Evolutionary conservation across 2,329 filamentous ascomycete genomes (phyloP), one percentile per base, ranked within the genome.

Genomic region (Fusarium annulatum): DNA sequence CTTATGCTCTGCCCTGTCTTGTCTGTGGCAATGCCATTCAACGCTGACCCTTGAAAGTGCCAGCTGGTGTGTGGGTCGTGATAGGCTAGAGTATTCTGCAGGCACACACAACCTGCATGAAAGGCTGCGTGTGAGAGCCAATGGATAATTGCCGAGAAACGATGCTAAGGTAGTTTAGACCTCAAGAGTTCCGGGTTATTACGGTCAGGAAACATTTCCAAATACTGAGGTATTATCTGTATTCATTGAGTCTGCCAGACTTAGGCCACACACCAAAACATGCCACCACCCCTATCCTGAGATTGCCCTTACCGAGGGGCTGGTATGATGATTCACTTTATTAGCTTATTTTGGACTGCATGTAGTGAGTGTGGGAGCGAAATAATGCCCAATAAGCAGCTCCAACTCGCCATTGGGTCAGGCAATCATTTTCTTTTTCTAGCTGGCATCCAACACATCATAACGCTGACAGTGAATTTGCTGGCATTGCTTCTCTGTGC

Each of bases 311-410:
- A 71, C 71, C 71, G 61, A 71, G 45, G 30, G 53, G 56, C 41
- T 58, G 71, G 70, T 55, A 73, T 67, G 53, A 41, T 69, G 51
- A 67, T 56, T 73, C 70, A 71, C 62, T 60, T 71, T 57, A 57
- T 71, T 57, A 57, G 38, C 38, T 73, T 55, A 41, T n/a, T 41
- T 30, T 70, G 64, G 66, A 43, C 57, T 73, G 36, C 66, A 67
- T 67, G 70, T 48, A 67, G 48, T 55, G 66, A 71, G 53, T 55
- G 57, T 62, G 70, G 61, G 61, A 70, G 61, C 60, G 45, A 19
- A 51, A 34, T 9, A 48, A 48, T 55, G 43, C 45, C 45, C 42
- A 30, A 65, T 10, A 28, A 48, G 41, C 26, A 55, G 53, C 42
- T 19, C 42, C n/a, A 39, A 19, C 33, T 49, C 18, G 14, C 38